Evolutionary conservation across 495 filamentous ascomycete species (phyloP), one percentile per base, ranked within the genome.

Genomic region (Aspergillus taichungensis): DNA sequence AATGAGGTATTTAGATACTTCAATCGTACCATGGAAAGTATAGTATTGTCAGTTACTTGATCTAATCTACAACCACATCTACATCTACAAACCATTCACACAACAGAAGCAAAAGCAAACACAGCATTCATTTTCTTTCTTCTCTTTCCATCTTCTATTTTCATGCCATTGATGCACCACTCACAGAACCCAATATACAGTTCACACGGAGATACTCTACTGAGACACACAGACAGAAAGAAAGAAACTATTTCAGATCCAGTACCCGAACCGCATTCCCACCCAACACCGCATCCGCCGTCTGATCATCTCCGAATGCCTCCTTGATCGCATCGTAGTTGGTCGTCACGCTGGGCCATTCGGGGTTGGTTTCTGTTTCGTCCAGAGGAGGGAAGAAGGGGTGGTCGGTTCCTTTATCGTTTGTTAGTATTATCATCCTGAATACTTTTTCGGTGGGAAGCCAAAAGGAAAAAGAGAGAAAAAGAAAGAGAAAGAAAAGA

Each of bases 381-480:
- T 69, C 70, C 10, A 94, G 53, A 1, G 89, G 89, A 30, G 91
- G 91, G 64, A 95, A 97, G 67, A 97, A 97, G 0, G 91, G 91
- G 66, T 95, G 87, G 62, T 95, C 91, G 3, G 88, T 94, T 13
- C 86, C 77, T 79, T 79, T 42, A 24, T 10, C 38, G 8, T n/a
- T 6, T 44, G 49, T 60, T 31, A 62, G 52, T 27, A 36, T 35
- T n/a, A n/a, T n/a, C n/a, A n/a, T n/a, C n/a, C n/a, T n/a, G n/a
- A n/a, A n/a, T n/a, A n/a, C n/a, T n/a, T n/a, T n/a, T n/a, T n/a
- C n/a, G n/a, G n/a, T n/a, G n/a, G n/a, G n/a, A n/a, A n/a, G n/a
- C n/a, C n/a, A n/a, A n/a, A n/a, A n/a, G n/a, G n/a, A n/a, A n/a
- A 14, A 37, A 27, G 29, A 13, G 6, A 31, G 8, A 9, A 40